These are phyloP conservation scores for Falciphora oryzae DNA, from an alignment of 2,329 filamentous ascomycete genomes.

Conservation along the genomic window DNA sequence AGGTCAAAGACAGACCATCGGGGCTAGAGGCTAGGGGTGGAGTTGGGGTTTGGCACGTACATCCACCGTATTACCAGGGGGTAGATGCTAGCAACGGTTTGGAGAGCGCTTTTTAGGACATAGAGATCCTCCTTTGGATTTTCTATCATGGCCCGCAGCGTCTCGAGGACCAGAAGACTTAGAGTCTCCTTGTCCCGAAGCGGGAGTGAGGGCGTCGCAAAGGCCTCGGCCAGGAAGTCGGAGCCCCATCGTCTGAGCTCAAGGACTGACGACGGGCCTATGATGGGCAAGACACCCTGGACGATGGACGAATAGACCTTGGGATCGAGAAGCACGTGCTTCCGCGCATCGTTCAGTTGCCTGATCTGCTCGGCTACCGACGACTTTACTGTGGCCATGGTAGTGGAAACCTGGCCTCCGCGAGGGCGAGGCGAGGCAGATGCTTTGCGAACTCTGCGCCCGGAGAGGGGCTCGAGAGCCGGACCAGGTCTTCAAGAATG, in stretches of 20 bases:
- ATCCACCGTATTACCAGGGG: slow-evolving; percentile 88
- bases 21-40: slow-evolving; percentile 5
- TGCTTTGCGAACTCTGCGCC: neutral
- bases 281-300: slow-evolving; percentile 86
- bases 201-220: slow-evolving; percentile 81
- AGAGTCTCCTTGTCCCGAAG: slow-evolving; percentile 75
- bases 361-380: slow-evolving; percentile 70
- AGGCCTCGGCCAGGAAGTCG: slow-evolving; percentile 92
- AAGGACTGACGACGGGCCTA: slow-evolving; percentile 66
- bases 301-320: slow-evolving; percentile 89
- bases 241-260: slow-evolving; percentile 93
- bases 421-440: neutral
- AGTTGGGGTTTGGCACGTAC: slow-evolving; percentile 53
- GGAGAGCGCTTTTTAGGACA: slow-evolving; percentile 80
- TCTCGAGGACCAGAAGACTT: slow-evolving; percentile 71
- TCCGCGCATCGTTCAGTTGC: slow-evolving; percentile 85
- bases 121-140: slow-evolving; percentile 68
- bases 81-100: slow-evolving; percentile 88
- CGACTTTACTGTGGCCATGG: slow-evolving; percentile 23
- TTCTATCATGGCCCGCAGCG: slow-evolving; percentile 64
- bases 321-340: slow-evolving; percentile 80
- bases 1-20: slow-evolving; percentile 21
- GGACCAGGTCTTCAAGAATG: no score
- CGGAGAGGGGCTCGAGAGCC: neutral
- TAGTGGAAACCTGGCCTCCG: neutral